These are phyloP conservation scores for Aspergillus hiratsukae DNA, from an alignment of 2,329 filamentous ascomycete genomes.

Conservation along the genomic window DNA sequence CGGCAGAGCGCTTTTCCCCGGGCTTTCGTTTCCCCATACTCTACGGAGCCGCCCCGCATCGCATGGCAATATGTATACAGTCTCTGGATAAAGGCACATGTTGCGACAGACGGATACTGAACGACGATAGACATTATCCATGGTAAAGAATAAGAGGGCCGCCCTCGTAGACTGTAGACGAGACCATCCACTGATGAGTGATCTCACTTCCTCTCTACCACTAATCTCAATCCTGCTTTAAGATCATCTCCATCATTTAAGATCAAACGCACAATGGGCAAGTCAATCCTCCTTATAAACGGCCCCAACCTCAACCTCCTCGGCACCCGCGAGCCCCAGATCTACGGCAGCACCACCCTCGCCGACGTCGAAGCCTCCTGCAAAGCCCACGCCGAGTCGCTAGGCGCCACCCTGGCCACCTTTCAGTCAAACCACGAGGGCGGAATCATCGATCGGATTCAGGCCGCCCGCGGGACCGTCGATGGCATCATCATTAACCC, in stretches of 20 bases:
- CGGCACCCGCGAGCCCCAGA: slow-evolving; percentile 66
- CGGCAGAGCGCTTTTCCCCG: background rate
- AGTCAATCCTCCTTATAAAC: slow-evolving; percentile 66
- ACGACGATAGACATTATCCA: no score
- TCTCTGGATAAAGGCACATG: no score
- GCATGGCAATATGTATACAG: background rate
- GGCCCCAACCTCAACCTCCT: slow-evolving; percentile 81
- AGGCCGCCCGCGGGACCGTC: slow-evolving; percentile 55
- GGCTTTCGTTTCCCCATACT: background rate
- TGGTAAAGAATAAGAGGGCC: no score
- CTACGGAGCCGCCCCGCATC: no score
- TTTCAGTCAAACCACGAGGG: slow-evolving; percentile 80
- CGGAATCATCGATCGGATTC: slow-evolving; percentile 67
- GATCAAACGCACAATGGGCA: no score
- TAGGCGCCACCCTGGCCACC: slow-evolving; percentile 50
- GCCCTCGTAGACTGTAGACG: no score
- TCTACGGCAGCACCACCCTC: slow-evolving; percentile 69
- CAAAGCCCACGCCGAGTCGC: slow-evolving; percentile 45
- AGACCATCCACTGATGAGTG: no score
- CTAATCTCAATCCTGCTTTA: no score
- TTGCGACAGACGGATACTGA: no score
- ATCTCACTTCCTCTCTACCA: no score
- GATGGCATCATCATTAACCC: slow-evolving; percentile 69
- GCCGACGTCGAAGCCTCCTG: slow-evolving; percentile 54
- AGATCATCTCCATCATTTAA: no score